Evolutionary conservation across 2,329 filamentous ascomycete species (phyloP), one percentile per base, ranked within the genome.

Genomic region (Zasmidium citrigriseum): DNA sequence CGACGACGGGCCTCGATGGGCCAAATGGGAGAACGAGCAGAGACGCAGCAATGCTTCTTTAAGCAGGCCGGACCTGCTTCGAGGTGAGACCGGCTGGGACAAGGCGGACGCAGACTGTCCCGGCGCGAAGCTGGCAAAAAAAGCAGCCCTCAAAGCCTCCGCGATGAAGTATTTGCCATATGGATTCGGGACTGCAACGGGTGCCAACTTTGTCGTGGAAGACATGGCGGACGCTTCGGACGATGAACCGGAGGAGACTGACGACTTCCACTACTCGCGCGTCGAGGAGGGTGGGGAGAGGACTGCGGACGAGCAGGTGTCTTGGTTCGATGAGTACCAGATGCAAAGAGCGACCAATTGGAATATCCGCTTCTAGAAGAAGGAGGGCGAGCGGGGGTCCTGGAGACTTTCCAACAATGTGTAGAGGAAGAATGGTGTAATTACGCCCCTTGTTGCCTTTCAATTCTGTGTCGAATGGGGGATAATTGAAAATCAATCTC

Each of bases 141-240:
- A 41, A n/a, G 34, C 5, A 16, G 34, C 34, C 18, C 18, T 41
- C 12, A 9, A 41, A 16, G 34, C 7, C 4, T 4, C 4, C 5
- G 34, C 34, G 34, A 41, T 41, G 34, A 41, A 41, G 14, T 41
- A 16, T 7, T 41, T 41, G 7, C 34, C 34, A 9, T 16, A 41
- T 41, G 34, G 34, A 11, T 41, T 73, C 63, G 78, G 80, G 0
- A 75, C 77, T 1, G 76, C 76, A 1, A 75, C 68, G 0, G 77
- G 77, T 2, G 74, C 69, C 0, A 73, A 58, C 12, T 78, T 82
- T 58, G 75, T 79, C 2, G 74, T 82, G 52, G 78, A 80, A 59
- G 77, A 79, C 51, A 72, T 81, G 24, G 77, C 73, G 1, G 77
- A 78, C 41, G 64, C 75, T 10, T 59, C 57, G 3, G 62, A 64